Conservation (phyloP, 768 basidiomycete species). For the Daedalea quercina region DNA sequence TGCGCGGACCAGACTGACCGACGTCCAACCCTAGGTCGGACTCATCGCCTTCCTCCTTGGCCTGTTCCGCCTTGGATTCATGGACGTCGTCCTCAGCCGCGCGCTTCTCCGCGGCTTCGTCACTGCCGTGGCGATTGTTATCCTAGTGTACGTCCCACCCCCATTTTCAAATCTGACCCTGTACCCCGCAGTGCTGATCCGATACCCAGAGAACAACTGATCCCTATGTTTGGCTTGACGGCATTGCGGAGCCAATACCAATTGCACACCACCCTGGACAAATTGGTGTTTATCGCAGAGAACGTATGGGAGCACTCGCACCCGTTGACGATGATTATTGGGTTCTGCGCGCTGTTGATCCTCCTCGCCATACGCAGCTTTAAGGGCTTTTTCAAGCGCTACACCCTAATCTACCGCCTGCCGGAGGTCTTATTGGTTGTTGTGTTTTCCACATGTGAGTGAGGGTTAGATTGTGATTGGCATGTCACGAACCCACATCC, state of each 20-base stretch:
- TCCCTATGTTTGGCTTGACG: constrained; percentile 84
- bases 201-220: constrained; percentile 61
- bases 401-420: constrained; percentile 69
- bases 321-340: constrained; percentile 62
- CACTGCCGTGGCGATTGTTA: constrained; percentile 78
- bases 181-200: not conserved
- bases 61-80: constrained; percentile 83
- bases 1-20: not conserved
- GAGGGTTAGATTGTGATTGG: constrained; percentile 15
- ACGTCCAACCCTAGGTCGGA: constrained; percentile 48
- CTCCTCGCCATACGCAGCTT: constrained; percentile 57
- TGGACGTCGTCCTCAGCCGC: constrained; percentile 89
- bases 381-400: constrained; percentile 52
- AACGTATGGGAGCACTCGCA: constrained; percentile 53
- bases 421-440: constrained; percentile 92
- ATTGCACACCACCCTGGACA: constrained; percentile 68
- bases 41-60: constrained; percentile 82
- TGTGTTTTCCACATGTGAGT: constrained; percentile 69
- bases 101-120: constrained; percentile 86
- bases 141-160: constrained; percentile 56
- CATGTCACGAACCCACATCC: not conserved
- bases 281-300: constrained; percentile 67
- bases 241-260: constrained; percentile 45
- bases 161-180: not conserved
- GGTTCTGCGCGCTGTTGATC: constrained; percentile 59